phyloP scores from a whole-genome alignment of 805 yeast species.

The Lipomyces chichibuensis region DNA sequence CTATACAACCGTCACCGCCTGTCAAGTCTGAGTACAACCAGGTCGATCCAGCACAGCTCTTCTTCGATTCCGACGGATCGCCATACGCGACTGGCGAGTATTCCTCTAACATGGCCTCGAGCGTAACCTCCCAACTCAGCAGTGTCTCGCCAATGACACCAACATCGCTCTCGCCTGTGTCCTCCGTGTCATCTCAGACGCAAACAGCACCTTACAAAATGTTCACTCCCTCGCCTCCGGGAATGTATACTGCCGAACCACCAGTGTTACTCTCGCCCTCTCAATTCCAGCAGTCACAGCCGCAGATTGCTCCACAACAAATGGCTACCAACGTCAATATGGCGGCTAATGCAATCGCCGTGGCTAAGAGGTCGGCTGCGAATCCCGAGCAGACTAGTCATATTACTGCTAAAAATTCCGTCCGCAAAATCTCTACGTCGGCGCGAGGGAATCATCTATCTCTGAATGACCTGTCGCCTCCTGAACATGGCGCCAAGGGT shows the following conservation, averaged over 20 bases:
- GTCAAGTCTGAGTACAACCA: constrained; percentile 7
- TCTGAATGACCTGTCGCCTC: constrained; percentile 11
- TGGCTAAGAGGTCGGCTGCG: neutral
- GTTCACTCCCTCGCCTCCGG: constrained; percentile 20
- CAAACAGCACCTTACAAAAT: constrained; percentile 21
- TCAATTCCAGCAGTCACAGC: constrained; percentile 5
- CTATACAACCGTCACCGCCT: neutral
- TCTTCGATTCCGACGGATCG: constrained; percentile 7
- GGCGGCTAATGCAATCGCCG: neutral
- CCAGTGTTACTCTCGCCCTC: constrained; percentile 3
- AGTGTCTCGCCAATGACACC: constrained; percentile 20
- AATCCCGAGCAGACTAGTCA: constrained; percentile 12
- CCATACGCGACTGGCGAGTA: constrained; percentile 7
- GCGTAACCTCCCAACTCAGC: neutral
- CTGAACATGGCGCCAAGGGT: constrained; percentile 25
- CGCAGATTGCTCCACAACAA: neutral
- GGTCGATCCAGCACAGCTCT: constrained; percentile 7
- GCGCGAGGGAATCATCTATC: neutral
- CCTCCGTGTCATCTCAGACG: constrained; percentile 22
- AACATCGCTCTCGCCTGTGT: constrained; percentile 25
- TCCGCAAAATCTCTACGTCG: constrained; percentile 12
- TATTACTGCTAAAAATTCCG: constrained; percentile 19
- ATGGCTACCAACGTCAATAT: neutral
- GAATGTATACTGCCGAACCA: constrained; percentile 2
- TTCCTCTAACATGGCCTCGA: neutral